Percentiles rank a stretch among this genome's conserved stretches.
Evolutionary conservation across 768 basidiomycete species (phyloP).

Genomic region (Ramaria sp.): DNA sequence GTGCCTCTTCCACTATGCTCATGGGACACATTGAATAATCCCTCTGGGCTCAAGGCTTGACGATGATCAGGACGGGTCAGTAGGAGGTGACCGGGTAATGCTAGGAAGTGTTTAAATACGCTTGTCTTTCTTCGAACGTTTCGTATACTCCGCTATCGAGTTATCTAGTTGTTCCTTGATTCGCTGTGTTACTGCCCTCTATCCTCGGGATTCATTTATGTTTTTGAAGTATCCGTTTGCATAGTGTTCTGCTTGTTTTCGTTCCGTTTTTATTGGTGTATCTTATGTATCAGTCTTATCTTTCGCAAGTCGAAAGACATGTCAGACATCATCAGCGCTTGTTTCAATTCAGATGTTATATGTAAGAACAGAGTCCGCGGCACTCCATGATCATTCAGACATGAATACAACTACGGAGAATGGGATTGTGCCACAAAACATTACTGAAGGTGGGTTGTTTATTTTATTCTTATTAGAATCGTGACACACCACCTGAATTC

Average conservation of each 20-base stretch:
- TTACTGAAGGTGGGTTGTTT: constrained; percentile 47
- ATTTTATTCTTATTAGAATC: neutral
- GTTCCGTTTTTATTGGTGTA: constrained; percentile 1
- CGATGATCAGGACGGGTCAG: constrained; percentile 56
- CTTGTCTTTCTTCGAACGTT: no score
- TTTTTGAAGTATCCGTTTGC: neutral
- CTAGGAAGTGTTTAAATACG: neutral
- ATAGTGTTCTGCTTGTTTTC: neutral
- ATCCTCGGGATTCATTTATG: neutral
- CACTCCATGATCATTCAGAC: neutral
- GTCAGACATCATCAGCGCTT: no score
- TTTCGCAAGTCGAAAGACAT: neutral
- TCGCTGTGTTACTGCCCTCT: neutral
- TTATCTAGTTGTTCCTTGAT: no score
- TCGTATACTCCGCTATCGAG: no score
- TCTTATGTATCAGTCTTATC: neutral
- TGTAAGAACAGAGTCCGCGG: neutral
- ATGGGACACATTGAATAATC: constrained; percentile 4
- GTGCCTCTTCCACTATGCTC: constrained; percentile 16
- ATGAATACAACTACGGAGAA: neutral
- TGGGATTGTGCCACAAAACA: constrained; percentile 29
- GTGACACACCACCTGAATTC: neutral
- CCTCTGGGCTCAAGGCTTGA: constrained; percentile 36
- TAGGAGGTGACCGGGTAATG: constrained; percentile 21
- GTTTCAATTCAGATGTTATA: no score